A percentile compares a stretch with the other conserved stretches of the same genome.
Conservation (phyloP, 1,139 yeast species). For the Blastobotrys arbuscula region DNA sequence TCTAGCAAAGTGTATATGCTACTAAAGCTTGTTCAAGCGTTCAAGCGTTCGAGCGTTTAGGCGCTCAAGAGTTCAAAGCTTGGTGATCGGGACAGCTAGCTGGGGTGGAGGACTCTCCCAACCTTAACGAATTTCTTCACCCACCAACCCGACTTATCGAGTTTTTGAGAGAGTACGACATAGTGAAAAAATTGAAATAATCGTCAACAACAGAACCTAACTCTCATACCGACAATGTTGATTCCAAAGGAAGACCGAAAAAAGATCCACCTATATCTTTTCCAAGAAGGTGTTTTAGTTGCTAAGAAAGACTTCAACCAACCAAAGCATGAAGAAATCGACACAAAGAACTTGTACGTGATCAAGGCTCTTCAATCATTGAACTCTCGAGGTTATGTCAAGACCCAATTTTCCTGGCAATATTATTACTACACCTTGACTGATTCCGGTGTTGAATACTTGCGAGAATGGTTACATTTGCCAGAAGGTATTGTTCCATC, state of each 20-base stretch:
- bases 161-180: background rate
- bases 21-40: too few species aligned
- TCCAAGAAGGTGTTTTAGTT: constrained; percentile 99
- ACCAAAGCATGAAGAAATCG: constrained; percentile 96
- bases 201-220: background rate
- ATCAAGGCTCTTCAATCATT: constrained; percentile 99
- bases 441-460: constrained; percentile 98
- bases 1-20: too few species aligned
- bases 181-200: background rate
- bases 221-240: constrained; percentile 59
- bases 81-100: too few species aligned
- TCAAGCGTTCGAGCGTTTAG: too few species aligned
- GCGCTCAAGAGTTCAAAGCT: too few species aligned
- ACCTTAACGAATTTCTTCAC: background rate
- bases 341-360: constrained; percentile 95
- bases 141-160: background rate
- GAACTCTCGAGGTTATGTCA: constrained; percentile 98
- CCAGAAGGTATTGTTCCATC: constrained; percentile 99
- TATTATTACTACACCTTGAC: constrained; percentile 99
- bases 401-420: constrained; percentile 99
- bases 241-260: constrained; percentile 99
- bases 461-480: constrained; percentile 96
- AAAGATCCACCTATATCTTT: constrained; percentile 98
- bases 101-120: background rate
- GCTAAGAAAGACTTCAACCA: constrained; percentile 99